phyloP scores from a whole-genome alignment of 352 stramenopile genomes.

The Pythium sp. region DNA sequence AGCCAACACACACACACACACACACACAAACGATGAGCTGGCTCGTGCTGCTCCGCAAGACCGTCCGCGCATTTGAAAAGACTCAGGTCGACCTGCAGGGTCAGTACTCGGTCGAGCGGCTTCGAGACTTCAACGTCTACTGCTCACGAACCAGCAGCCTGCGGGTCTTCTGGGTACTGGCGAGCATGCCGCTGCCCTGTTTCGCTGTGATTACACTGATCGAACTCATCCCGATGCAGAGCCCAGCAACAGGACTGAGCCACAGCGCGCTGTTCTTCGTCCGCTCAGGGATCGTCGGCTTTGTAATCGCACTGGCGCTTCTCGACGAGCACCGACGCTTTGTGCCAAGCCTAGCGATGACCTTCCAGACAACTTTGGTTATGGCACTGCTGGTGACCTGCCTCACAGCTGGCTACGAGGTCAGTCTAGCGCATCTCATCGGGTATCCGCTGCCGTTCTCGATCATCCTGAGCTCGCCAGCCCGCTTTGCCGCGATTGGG shows the following conservation, averaged over 20 bases:
- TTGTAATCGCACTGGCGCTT: constrained; percentile 17
- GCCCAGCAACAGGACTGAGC: constrained; percentile 8
- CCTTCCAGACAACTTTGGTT: neutral
- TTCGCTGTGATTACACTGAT: constrained; percentile 13
- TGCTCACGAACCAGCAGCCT: neutral
- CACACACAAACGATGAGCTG: neutral
- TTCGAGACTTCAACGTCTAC: neutral
- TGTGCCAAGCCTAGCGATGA: constrained; percentile 17
- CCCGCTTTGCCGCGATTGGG: neutral
- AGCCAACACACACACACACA: neutral
- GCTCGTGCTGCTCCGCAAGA: neutral
- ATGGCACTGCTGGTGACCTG: constrained; percentile 17
- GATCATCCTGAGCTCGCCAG: constrained; percentile 13
- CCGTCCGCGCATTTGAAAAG: neutral
- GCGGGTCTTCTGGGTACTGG: neutral
- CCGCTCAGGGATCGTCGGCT: constrained; percentile 19
- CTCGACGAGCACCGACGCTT: constrained; percentile 24
- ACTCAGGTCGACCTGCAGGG: constrained; percentile 23
- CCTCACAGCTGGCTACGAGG: constrained; percentile 10
- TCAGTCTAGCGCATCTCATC: constrained; percentile 13
- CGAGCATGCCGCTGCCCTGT: constrained; percentile 15
- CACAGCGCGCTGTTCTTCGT: constrained; percentile 24
- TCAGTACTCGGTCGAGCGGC: constrained; percentile 19
- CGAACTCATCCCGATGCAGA: constrained; percentile 25
- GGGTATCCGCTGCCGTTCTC: constrained; percentile 33